A percentile compares a stretch with the other conserved stretches of the same genome.
These are phyloP conservation scores for Pseudozyma sp. DNA, from an alignment of 1,284 basidiomycete species.

Conservation along the genomic window DNA sequence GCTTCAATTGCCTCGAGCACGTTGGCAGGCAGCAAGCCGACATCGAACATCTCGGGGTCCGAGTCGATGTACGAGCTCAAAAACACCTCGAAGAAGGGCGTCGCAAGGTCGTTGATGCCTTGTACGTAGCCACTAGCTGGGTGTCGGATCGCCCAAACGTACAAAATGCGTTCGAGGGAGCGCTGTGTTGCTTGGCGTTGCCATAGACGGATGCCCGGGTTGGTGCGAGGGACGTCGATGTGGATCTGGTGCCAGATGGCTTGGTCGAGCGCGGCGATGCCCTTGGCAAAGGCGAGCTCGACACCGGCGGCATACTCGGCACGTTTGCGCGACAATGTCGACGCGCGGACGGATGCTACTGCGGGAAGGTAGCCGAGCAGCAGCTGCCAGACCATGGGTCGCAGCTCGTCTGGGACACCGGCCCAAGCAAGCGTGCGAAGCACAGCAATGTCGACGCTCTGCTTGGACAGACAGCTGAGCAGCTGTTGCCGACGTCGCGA, in stretches of 20 bases:
- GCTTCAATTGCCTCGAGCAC: conserved; percentile 65
- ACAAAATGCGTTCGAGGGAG: conserved; percentile 66
- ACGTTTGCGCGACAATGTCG: conserved; percentile 86
- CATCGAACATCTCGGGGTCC: conserved; percentile 64
- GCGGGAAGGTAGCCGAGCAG: conserved; percentile 88
- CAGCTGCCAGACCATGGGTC: conserved; percentile 93
- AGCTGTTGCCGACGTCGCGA: conserved; percentile 53
- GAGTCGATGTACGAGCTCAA: conserved; percentile 63
- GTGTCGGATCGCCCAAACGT: conserved; percentile 68
- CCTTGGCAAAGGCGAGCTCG: conserved; percentile 88
- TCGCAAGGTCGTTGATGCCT: conserved; percentile 68
- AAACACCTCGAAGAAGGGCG: conserved; percentile 68
- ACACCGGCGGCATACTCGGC: conserved; percentile 91
- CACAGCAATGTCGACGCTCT: conserved; percentile 72
- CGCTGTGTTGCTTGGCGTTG: conserved; percentile 65
- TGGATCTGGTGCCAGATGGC: conserved; percentile 68
- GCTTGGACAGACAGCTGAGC: conserved; percentile 50
- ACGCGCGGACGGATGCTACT: conserved; percentile 79
- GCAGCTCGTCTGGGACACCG: conserved; percentile 86
- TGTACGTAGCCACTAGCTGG: conserved; percentile 68
- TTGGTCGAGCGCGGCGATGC: conserved; percentile 58
- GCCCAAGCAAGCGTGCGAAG: conserved; percentile 94
- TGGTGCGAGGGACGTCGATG: conserved; percentile 68
- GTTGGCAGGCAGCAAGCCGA: conserved; percentile 53
- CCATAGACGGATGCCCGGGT: conserved; percentile 66